Evolutionary conservation across 2,329 filamentous ascomycete species (phyloP), one percentile per base, ranked within the genome.

Genomic region (Sporothrix euskadiensis): DNA sequence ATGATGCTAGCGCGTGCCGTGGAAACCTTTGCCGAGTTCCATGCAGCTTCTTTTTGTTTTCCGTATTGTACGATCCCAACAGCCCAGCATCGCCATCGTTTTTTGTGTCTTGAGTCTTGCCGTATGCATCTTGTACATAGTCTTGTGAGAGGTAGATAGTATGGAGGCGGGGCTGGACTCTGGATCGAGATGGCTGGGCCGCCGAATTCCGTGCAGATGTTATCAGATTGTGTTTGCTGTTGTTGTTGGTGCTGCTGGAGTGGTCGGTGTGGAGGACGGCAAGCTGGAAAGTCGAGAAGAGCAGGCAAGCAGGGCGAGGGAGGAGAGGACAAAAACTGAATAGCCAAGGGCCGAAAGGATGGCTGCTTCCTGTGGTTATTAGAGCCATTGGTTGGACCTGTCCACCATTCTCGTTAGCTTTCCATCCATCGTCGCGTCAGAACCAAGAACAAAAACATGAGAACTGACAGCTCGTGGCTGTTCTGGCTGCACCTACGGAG

Each of bases 361-460:
- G 68, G 35, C 35, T 22, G 47, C 4, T 41, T 57, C n/a, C 39
- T n/a, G 12, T 47, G 32, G 52, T 57, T 56, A 52, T 12, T 8
- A 30, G 52, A 57, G 52, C 68, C 52, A 56, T 32, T 44, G 26
- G 30, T 32, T 44, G 26, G 30, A 10, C 49, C 9, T 52, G 26
- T 5, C 16, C 14, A 35, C n/a, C 22, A 14, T 44, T 30, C 32
- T 44, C 26, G 32, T 70, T 26, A 6, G 32, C 49, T 12, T 30
- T n/a, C 35, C n/a, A 41, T 41, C 12, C n/a, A 16, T 41, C 32
- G 47, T 30, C 26, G 44, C 12, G 32, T 44, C 41, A n/a, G 30
- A 71, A 71, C 70, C 57, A 65, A 71, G 57, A 65, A 54, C 19
- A 26, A 35, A 65, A 71, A 71, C 44, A 47, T 54, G 70, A 52